Evolutionary conservation across 495 filamentous ascomycete species (phyloP).

Genomic region (Aspergillus ostianus): DNA sequence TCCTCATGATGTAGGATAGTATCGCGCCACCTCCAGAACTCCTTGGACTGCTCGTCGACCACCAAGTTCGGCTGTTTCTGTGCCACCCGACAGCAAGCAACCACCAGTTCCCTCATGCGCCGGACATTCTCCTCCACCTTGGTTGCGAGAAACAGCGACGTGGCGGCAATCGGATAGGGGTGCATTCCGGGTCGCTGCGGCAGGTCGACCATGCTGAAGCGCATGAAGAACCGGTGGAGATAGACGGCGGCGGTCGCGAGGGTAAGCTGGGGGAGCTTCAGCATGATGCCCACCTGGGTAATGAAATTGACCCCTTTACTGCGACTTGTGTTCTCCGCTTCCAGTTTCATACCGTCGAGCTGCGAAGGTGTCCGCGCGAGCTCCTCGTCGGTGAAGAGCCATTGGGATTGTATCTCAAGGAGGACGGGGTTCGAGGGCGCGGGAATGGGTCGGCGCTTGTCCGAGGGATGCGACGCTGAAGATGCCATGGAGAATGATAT

Average conservation of each 20-base stretch:
- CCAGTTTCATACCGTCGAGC: conserved; percentile 71
- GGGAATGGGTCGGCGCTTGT: conserved; percentile 43
- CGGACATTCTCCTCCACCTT: conserved; percentile 96
- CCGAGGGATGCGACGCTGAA: conserved; percentile 22
- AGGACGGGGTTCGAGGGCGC: conserved; percentile 50
- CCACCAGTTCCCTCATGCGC: conserved; percentile 88
- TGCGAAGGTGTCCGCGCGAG: conserved; percentile 78
- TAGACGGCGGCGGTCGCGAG: conserved; percentile 89
- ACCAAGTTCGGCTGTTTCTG: conserved; percentile 85
- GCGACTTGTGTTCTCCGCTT: conserved; percentile 73
- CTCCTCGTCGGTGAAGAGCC: conserved; percentile 86
- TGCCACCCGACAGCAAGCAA: conserved; percentile 89
- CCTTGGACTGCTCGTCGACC: conserved; percentile 92
- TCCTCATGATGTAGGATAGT: conserved; percentile 90
- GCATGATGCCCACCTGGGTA: conserved; percentile 84
- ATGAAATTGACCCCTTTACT: conserved; percentile 96
- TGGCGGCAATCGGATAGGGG: conserved; percentile 87
- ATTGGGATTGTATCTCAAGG: conserved; percentile 64
- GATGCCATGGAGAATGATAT: conserved; percentile 32
- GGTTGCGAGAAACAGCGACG: conserved; percentile 86
- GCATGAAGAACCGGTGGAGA: conserved; percentile 94
- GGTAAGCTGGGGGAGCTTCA: conserved; percentile 89
- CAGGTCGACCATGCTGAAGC: conserved; percentile 66
- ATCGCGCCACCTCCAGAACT: conserved; percentile 96
- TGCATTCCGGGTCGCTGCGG: conserved; percentile 67